phyloP scores from a whole-genome alignment of 129 eudicot species.

The Mikania micrantha region DNA sequence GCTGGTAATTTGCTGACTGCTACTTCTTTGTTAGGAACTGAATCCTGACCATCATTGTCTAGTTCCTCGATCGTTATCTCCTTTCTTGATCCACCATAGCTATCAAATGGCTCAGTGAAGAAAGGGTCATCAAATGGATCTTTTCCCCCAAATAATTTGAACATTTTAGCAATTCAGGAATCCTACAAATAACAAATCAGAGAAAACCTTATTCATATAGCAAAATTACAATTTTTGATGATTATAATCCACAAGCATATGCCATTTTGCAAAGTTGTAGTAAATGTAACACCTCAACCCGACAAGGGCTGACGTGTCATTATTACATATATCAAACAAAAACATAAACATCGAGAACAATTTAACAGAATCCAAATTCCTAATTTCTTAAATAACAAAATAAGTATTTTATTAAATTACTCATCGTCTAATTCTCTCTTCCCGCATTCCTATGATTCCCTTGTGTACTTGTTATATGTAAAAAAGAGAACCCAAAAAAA shows the following conservation, averaged over 20 bases:
- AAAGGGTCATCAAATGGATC: conserved; percentile 67
- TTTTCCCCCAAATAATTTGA: conserved; percentile 48
- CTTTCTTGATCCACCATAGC: conserved; percentile 25
- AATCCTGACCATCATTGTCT: conserved; percentile 37
- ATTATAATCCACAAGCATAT: neutral
- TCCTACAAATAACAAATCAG: neutral
- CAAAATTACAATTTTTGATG: neutral
- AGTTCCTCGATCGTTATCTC: conserved; percentile 53
- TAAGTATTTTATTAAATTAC: too few relatives aligned
- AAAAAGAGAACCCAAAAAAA: too few relatives aligned
- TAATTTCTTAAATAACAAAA: too few relatives aligned
- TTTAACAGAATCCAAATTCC: too few relatives aligned
- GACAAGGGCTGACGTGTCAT: too few relatives aligned
- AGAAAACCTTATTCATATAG: neutral
- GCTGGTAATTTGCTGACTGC: conserved; percentile 22
- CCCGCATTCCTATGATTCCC: too few relatives aligned
- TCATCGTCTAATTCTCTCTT: too few relatives aligned
- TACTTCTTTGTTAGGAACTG: conserved; percentile 31
- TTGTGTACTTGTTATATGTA: too few relatives aligned
- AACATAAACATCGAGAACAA: too few relatives aligned
- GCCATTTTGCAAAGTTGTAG: neutral
- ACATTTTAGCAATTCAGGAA: conserved; percentile 25
- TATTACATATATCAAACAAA: too few relatives aligned
- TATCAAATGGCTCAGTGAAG: conserved; percentile 39
- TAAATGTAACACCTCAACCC: too few relatives aligned